These are phyloP conservation scores for Articulospora tetracladia DNA, from an alignment of 495 filamentous ascomycete species.

Conservation along the genomic window DNA sequence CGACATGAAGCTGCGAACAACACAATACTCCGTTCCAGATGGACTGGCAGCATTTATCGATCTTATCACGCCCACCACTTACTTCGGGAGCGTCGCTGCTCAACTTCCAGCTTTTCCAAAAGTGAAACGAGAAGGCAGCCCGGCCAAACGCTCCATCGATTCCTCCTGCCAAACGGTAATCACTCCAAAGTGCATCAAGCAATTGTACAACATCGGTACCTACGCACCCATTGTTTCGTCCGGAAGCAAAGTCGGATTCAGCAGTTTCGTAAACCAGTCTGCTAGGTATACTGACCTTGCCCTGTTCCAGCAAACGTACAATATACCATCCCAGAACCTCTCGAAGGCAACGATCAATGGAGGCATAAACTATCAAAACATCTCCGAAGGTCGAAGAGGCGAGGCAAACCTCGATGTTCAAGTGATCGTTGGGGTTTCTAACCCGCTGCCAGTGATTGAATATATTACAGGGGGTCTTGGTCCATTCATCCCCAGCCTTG, in stretches of 20 bases:
- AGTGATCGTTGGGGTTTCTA: conserved; percentile 56
- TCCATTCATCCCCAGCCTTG: conserved; percentile 58
- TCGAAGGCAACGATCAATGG: conserved; percentile 53
- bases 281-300: conserved; percentile 36
- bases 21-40: conserved; percentile 61
- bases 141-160: conserved; percentile 13
- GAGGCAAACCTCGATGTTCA: conserved; percentile 80
- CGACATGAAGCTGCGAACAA: conserved; percentile 46
- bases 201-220: conserved; percentile 53
- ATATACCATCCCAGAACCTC: conserved; percentile 48
- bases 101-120: conserved; percentile 15
- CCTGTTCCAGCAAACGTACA: conserved; percentile 28
- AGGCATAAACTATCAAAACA: conserved; percentile 46
- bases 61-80: conserved; percentile 56
- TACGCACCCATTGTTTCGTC: conserved; percentile 42
- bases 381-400: conserved; percentile 34
- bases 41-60: conserved; percentile 47
- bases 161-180: conserved; percentile 46
- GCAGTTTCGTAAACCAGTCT: conserved; percentile 50
- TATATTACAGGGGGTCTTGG: conserved; percentile 65
- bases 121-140: conserved; percentile 16
- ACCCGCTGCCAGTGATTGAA: conserved; percentile 57
- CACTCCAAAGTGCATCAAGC: conserved; percentile 55
- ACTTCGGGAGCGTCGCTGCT: conserved; percentile 43
- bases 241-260: conserved; percentile 51